A percentile compares a stretch with the other conserved stretches of the same genome.
These are phyloP conservation scores for Tuber brumale DNA, from an alignment of 495 filamentous ascomycete species.

Conservation along the genomic window DNA sequence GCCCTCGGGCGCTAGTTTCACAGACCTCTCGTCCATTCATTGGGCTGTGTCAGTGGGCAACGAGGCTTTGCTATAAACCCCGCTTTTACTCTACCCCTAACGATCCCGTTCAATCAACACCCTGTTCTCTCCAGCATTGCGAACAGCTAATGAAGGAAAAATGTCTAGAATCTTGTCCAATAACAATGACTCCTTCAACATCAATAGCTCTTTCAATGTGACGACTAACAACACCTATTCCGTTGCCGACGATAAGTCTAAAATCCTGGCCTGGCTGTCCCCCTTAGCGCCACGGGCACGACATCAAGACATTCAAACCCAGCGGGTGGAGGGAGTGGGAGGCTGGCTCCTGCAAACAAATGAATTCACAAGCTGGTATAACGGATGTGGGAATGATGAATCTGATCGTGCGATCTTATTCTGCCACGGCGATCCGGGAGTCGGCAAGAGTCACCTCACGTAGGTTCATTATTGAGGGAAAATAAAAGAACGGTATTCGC, in stretches of 20 bases:
- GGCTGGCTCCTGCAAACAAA: neutral
- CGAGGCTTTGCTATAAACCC: too few relatives aligned
- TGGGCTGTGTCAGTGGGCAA: too few relatives aligned
- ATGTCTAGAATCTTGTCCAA: conserved; percentile 5
- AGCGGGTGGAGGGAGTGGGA: neutral
- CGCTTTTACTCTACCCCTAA: too few relatives aligned
- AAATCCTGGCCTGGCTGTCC: neutral
- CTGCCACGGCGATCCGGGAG: neutral
- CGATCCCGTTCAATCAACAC: too few relatives aligned
- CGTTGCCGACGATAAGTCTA: neutral
- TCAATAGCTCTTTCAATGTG: too few relatives aligned
- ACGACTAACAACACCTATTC: neutral
- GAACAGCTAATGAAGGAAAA: neutral
- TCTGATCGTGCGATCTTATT: neutral
- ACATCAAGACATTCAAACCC: neutral
- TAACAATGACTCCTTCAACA: too few relatives aligned
- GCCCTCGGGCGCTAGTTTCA: too few relatives aligned
- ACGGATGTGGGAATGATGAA: neutral
- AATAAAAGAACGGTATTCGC: neutral
- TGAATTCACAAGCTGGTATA: neutral
- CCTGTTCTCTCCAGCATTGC: too few relatives aligned
- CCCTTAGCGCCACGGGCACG: neutral
- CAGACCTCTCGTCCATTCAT: too few relatives aligned
- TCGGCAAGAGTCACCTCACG: neutral
- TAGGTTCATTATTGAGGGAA: neutral